Conservation (phyloP, 2,329 filamentous ascomycete genomes). For the Fusarium sp. region DNA sequence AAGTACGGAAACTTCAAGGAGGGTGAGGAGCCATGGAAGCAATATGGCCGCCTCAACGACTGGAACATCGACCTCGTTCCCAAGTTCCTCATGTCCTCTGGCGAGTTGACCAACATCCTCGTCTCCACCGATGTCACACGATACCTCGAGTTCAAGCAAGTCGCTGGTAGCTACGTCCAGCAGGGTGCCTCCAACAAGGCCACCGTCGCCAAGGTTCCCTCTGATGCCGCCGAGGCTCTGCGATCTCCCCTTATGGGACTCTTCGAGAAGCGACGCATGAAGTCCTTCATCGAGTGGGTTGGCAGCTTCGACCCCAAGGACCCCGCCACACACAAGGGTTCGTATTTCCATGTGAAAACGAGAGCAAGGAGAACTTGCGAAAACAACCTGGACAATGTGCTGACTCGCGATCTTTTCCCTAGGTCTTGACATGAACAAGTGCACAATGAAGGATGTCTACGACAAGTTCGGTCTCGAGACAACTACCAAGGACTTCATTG, state of each 20-base stretch:
- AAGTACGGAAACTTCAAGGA: conserved; percentile 86
- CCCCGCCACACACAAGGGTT: conserved; percentile 89
- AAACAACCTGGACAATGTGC: not conserved
- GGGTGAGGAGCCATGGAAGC: conserved; percentile 95
- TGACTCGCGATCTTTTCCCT: conserved; percentile 27
- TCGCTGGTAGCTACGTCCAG: conserved; percentile 96
- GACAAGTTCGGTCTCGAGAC: conserved; percentile 96
- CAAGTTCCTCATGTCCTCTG: conserved; percentile 98
- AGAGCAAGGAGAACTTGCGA: not conserved
- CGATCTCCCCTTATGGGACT: conserved; percentile 95
- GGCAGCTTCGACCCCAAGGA: conserved; percentile 87
- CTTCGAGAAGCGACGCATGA: conserved; percentile 97
- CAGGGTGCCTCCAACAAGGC: conserved; percentile 85
- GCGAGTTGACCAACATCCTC: conserved; percentile 98
- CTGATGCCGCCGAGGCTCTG: conserved; percentile 89
- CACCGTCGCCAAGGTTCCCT: conserved; percentile 96
- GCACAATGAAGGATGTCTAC: conserved; percentile 98
- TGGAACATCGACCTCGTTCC: conserved; percentile 99
- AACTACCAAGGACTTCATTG: conserved; percentile 93
- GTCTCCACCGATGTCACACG: conserved; percentile 93
- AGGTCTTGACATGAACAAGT: conserved; percentile 83
- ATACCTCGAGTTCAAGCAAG: conserved; percentile 93
- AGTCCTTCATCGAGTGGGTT: conserved; percentile 96
- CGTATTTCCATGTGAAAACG: conserved; percentile 42
- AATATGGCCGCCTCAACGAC: conserved; percentile 95